Evolutionary conservation across 768 basidiomycete species (phyloP).

Genomic region (Lentinula edodes): DNA sequence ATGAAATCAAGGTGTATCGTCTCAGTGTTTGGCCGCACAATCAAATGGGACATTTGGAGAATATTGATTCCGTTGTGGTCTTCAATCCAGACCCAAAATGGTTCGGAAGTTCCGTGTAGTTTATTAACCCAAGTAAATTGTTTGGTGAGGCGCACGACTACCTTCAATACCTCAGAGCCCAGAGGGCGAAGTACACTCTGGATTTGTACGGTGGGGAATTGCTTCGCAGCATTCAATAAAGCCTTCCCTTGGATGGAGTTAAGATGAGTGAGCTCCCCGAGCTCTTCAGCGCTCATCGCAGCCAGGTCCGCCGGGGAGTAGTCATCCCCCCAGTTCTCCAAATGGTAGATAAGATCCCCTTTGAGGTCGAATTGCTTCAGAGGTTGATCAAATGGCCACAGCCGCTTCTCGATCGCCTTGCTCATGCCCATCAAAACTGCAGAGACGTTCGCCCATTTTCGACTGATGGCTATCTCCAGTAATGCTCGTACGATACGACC

Average conservation of each 20-base stretch:
- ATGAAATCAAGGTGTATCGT: conserved; percentile 68
- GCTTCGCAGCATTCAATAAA: conserved; percentile 71
- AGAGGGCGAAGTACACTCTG: conserved; percentile 74
- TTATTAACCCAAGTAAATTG: conserved; percentile 78
- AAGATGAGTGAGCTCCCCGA: conserved; percentile 79
- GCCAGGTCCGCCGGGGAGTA: conserved; percentile 71
- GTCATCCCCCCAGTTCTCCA: conserved; percentile 80
- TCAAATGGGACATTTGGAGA: conserved; percentile 69
- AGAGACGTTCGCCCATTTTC: conserved; percentile 83
- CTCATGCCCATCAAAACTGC: conserved; percentile 82
- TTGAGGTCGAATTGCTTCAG: conserved; percentile 78
- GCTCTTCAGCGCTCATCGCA: conserved; percentile 52
- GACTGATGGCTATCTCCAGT: conserved; percentile 89
- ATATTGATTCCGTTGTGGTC: conserved; percentile 78
- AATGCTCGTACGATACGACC: conserved; percentile 93
- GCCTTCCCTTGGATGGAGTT: conserved; percentile 84
- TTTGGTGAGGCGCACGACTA: conserved; percentile 57
- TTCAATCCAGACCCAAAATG: conserved; percentile 97
- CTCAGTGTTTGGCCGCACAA: conserved; percentile 63
- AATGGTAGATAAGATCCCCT: conserved; percentile 68
- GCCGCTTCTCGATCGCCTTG: conserved; percentile 86
- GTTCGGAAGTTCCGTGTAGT: conserved; percentile 70
- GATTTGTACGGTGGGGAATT: conserved; percentile 74
- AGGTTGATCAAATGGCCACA: conserved; percentile 96
- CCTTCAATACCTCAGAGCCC: conserved; percentile 75